Conservation (phyloP, 345 rosid genomes). For the Triadica sebifera region DNA sequence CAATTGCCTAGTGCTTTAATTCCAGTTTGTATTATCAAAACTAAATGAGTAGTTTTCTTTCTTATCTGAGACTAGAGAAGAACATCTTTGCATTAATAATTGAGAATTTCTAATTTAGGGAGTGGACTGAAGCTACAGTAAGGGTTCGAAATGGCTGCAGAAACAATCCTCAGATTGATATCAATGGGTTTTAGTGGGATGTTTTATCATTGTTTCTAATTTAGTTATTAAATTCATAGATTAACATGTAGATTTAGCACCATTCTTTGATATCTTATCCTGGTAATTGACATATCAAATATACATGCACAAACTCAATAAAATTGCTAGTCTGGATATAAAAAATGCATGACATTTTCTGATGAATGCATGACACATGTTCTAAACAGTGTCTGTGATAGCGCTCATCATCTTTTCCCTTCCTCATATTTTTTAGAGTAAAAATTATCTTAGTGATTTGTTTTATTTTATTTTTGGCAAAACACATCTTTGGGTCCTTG, state of each 20-base stretch:
- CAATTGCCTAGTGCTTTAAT: neutral
- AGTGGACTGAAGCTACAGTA: neutral
- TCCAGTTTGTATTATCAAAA: neutral
- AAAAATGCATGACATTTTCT: neutral
- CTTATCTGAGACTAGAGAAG: neutral
- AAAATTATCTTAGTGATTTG: neutral
- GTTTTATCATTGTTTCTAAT: neutral
- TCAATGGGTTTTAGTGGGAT: neutral
- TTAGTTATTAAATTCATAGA: neutral
- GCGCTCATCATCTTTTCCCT: neutral
- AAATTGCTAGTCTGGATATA: neutral
- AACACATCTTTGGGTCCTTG: too few species aligned
- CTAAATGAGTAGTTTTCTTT: neutral
- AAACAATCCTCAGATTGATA: neutral
- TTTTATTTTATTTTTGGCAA: too few species aligned
- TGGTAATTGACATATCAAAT: neutral
- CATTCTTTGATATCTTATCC: neutral
- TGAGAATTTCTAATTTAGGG: neutral
- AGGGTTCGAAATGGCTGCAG: neutral
- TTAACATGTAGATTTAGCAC: neutral
- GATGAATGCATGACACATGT: too few species aligned
- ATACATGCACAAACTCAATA: neutral
- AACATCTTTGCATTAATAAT: neutral
- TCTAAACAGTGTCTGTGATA: neutral
- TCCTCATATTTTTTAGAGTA: neutral